Percentiles rank a stretch among this genome's conserved stretches.
phyloP scores from a whole-genome alignment of 73 alveolate species.

The Paramecium sexaurelia region DNA sequence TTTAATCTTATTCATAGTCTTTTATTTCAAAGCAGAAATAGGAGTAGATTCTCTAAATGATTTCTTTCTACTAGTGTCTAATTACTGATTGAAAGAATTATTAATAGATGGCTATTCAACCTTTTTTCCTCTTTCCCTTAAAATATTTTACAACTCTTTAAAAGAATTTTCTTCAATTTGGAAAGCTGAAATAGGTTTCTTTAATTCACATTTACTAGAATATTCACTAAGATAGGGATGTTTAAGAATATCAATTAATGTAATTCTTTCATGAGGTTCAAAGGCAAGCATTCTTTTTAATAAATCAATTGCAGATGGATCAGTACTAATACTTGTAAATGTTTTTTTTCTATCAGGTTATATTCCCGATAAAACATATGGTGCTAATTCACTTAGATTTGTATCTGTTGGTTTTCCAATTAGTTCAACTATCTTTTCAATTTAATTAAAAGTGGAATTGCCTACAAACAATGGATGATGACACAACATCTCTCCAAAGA shows the following conservation, averaged over 20 bases:
- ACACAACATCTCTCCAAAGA: constrained; percentile 55
- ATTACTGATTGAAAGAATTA: background rate
- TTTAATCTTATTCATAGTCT: background rate
- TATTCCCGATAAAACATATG: background rate
- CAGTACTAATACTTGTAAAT: background rate
- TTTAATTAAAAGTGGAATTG: background rate
- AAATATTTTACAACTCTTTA: background rate
- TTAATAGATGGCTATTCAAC: background rate
- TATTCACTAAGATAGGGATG: background rate
- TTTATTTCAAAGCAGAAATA: background rate
- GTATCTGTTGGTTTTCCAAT: constrained; percentile 10
- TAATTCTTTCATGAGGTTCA: background rate
- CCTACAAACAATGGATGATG: background rate
- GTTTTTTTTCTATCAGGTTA: background rate
- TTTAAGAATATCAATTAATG: background rate
- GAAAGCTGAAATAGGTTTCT: constrained; percentile 1
- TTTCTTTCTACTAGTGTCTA: background rate
- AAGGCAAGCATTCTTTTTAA: constrained; percentile 1
- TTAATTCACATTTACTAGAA: background rate
- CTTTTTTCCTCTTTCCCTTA: background rate
- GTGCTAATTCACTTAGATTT: background rate
- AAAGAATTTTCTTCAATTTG: background rate
- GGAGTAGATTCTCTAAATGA: background rate
- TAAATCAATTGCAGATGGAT: constrained; percentile 4
- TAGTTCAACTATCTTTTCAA: constrained; percentile 46